phyloP scores from a whole-genome alignment of 2,329 filamentous ascomycete genomes.

The Fusarium algeriense region DNA sequence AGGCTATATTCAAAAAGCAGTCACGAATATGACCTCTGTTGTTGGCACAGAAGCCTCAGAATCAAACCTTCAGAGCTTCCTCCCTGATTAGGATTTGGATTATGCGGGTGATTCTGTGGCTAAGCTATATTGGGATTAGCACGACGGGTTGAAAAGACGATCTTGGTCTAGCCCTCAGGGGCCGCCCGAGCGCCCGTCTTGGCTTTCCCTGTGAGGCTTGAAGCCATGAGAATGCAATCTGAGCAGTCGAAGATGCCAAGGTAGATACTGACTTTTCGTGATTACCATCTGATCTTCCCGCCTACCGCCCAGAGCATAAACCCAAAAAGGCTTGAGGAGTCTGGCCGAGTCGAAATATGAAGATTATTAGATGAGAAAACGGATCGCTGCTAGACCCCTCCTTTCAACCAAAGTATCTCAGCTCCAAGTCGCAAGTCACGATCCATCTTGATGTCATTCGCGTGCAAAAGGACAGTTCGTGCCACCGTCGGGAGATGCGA shows the following conservation, averaged over 20 bases:
- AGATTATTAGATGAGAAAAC: neutral
- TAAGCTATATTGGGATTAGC: slow-evolving; percentile 36
- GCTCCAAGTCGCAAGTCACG: slow-evolving; percentile 9
- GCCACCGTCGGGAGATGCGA: slow-evolving; percentile 37
- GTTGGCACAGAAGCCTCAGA: neutral
- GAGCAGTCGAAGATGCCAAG: neutral
- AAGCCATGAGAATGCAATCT: neutral
- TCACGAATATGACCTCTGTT: neutral
- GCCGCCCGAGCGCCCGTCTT: slow-evolving; percentile 36
- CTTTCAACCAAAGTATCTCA: neutral
- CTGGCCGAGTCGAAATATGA: neutral
- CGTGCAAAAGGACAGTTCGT: slow-evolving; percentile 21
- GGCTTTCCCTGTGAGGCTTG: slow-evolving; percentile 32
- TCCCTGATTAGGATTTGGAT: slow-evolving; percentile 40
- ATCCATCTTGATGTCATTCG: slow-evolving; percentile 23
- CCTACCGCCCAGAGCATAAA: neutral
- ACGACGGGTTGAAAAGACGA: slow-evolving; percentile 21
- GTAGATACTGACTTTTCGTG: neutral
- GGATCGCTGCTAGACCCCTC: neutral
- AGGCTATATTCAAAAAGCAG: neutral
- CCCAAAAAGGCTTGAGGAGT: neutral
- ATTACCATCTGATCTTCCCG: neutral
- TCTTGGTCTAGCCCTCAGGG: slow-evolving; percentile 39
- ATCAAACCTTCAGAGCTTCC: slow-evolving; percentile 1
- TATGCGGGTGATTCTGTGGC: slow-evolving; percentile 23